phyloP scores from a whole-genome alignment of 2,329 filamentous ascomycete genomes.

The Ciborinia camelliae region DNA sequence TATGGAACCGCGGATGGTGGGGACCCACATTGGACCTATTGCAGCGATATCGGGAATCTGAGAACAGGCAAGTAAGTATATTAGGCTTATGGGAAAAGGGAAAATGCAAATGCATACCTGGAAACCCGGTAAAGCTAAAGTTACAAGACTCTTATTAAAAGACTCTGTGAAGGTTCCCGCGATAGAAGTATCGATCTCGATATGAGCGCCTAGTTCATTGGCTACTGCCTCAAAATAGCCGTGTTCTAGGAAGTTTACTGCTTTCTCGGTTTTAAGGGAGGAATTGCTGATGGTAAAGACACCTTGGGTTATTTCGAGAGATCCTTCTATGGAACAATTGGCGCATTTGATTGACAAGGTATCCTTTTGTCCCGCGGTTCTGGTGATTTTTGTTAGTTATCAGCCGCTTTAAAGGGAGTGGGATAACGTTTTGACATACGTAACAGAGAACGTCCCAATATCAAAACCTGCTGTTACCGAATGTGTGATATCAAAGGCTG shows the following conservation, averaged over 20 bases:
- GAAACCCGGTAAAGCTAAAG: constrained; percentile 7
- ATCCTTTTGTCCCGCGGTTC: neutral
- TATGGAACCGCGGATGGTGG: neutral
- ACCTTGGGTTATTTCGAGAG: constrained; percentile 8
- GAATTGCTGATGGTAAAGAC: constrained; percentile 6
- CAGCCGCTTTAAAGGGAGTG: accelerated
- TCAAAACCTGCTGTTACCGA: neutral
- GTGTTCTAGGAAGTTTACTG: constrained; percentile 12
- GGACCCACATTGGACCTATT: constrained; percentile 2
- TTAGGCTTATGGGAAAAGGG: neutral
- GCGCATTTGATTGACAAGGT: constrained; percentile 6
- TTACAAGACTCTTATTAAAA: neutral
- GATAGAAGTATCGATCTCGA: constrained; percentile 10
- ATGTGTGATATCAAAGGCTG: neutral
- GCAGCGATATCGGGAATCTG: constrained; percentile 8
- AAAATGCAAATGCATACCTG: neutral
- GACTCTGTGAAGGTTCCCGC: neutral
- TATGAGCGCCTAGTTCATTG: constrained; percentile 16
- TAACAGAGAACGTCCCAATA: neutral
- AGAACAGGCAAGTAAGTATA: no score
- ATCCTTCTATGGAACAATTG: constrained; percentile 9
- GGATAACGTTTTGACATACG: neutral
- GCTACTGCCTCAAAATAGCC: constrained; percentile 4
- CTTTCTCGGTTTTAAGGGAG: neutral
- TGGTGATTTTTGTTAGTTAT: neutral